Evolutionary conservation across 768 basidiomycete species (phyloP).

Genomic region (Floccularia luteovirens): DNA sequence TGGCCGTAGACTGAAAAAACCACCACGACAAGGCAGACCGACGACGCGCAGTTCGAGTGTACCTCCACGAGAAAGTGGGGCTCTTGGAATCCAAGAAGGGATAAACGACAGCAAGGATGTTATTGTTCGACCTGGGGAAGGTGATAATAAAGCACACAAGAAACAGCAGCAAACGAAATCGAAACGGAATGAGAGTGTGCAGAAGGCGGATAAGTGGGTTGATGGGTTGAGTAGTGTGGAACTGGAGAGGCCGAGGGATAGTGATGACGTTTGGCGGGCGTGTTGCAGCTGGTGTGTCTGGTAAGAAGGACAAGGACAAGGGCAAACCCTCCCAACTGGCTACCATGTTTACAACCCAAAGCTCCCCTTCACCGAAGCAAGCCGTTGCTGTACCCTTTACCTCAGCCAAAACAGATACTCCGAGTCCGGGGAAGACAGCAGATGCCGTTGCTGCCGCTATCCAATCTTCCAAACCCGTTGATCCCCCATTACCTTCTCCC

Average conservation of each 20-base stretch:
- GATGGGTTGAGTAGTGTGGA: slow-evolving; percentile 6
- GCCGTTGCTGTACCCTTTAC: too few relatives aligned
- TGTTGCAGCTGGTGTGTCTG: background rate
- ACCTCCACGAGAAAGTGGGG: background rate
- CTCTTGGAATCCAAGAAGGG: background rate
- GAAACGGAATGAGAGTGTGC: background rate
- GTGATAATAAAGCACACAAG: background rate
- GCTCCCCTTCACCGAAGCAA: background rate
- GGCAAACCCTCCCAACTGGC: background rate
- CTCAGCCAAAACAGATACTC: too few relatives aligned
- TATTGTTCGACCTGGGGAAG: background rate
- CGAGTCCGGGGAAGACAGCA: too few relatives aligned
- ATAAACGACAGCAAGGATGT: background rate
- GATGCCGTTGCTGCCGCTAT: too few relatives aligned
- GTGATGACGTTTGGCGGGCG: too few relatives aligned
- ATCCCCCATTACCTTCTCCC: too few relatives aligned
- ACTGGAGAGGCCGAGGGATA: background rate
- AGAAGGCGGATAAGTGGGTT: slow-evolving; percentile 12
- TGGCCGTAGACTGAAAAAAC: background rate
- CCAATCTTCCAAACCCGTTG: too few relatives aligned
- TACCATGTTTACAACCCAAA: background rate
- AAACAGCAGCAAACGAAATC: background rate
- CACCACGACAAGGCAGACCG: too few relatives aligned
- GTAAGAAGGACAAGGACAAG: background rate
- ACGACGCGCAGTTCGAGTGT: background rate